Base-by-base conservation (phyloP, 768 basidiomycete species). In the Mycena rosella region DNA sequence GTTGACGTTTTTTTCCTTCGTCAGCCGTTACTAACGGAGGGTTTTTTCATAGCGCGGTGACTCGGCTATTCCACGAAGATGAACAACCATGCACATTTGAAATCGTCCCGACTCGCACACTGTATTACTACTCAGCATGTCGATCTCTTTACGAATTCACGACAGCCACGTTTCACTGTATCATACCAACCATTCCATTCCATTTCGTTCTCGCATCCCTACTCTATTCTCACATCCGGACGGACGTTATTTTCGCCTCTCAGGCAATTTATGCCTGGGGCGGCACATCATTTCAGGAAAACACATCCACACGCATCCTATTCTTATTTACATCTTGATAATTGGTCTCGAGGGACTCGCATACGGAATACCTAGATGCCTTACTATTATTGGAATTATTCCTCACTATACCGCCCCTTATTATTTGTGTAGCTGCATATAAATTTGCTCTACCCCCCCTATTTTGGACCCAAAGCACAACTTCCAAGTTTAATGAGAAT, bases 1-100 rank as follows among this genome's bases (percentile, higher is more conserved):
- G 88, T 82, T n/a, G 26, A 26, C 42, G 18, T 51, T 26, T 45
- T 15, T 40, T 64, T n/a, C 36, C 10, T 52, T 38, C 63, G 18
- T 48, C 30, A n/a, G 22, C 18, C 48, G 17, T 38, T 68, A 58
- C 68, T 70, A 60, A 61, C 29, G 26, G 63, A 63, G 62, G 67
- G 61, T 44, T 27, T 66, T 64, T 67, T 42, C 29, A 17, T 65
- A 76, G 76, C 65, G 77, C 55, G 71, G 72, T 26, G 72, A 51
- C 73, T 57, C 70, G 24, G 52, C 72, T 30, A 72, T 75, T 58
- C 67, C 72, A 36, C 71, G 54, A 68, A 70, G 13, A 52, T n/a
- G 47, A 58, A n/a, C 48, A 14, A 13, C 27, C 45, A 57, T n/a
- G 36, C 59, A 30, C 27, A 49, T 51, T 47, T 26, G 45, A 47